Conservation (phyloP, 225 moss, liverwort and hornwort species). For the Thuidium tamariscinum region DNA sequence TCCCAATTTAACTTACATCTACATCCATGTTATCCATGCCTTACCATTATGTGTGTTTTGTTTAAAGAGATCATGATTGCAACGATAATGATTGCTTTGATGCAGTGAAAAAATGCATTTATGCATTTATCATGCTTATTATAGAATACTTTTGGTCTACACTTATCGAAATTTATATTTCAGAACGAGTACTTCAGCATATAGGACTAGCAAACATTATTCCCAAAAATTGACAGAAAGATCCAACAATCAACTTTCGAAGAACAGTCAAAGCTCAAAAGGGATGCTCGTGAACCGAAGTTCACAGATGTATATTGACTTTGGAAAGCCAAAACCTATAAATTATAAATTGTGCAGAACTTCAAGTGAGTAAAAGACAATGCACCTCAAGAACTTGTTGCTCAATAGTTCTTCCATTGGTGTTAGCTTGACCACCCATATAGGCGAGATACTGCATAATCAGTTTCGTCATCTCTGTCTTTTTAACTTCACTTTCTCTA, state of each 20-base stretch:
- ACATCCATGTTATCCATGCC: constrained; percentile 25
- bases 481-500: constrained; percentile 99
- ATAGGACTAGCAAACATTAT: neutral
- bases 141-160: neutral
- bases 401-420: constrained; percentile 93
- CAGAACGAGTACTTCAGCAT: neutral
- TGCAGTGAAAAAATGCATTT: neutral
- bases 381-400: constrained; percentile 96
- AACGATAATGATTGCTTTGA: neutral
- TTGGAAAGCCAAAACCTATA: neutral
- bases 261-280: neutral
- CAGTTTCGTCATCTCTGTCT: constrained; percentile 95
- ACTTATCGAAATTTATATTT: neutral
- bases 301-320: neutral
- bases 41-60: constrained; percentile 14
- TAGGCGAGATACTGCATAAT: constrained; percentile 99
- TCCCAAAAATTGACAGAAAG: neutral
- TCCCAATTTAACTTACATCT: constrained; percentile 30
- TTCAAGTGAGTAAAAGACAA: neutral
- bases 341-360: neutral
- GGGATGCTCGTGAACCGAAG: neutral
- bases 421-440: constrained; percentile 93
- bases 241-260: neutral
- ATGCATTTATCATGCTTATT: neutral
- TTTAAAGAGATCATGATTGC: neutral